Evolutionary conservation across 106 monocot genomes (phyloP).

Genomic region (Dioscorea zingiberensis): DNA sequence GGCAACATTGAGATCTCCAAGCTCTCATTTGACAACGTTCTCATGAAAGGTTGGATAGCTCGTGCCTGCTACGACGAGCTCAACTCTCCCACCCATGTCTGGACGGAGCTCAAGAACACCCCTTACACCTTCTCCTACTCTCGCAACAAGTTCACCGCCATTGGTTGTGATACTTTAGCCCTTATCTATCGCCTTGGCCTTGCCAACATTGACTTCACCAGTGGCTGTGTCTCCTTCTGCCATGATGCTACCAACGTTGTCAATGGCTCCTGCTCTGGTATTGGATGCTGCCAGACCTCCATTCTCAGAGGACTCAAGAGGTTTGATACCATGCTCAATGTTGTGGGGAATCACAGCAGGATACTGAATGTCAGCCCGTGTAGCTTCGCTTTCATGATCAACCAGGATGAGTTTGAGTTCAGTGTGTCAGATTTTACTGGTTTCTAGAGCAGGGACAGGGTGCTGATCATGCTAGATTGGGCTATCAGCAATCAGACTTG

Average conservation of each 20-base stretch:
- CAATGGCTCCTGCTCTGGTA: conserved; percentile 16
- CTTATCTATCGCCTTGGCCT: background rate
- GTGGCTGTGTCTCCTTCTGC: background rate
- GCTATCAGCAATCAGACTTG: background rate
- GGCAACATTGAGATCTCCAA: background rate
- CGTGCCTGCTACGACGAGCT: conserved; percentile 17
- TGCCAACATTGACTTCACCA: background rate
- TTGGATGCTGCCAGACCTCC: conserved; percentile 51
- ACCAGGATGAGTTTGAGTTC: background rate
- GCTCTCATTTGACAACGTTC: background rate
- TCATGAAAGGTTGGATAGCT: background rate
- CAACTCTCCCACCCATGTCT: conserved; percentile 8
- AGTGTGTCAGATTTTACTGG: background rate
- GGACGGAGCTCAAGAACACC: background rate
- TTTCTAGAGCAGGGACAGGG: no score
- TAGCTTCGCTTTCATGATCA: background rate
- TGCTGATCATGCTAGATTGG: background rate
- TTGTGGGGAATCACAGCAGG: background rate
- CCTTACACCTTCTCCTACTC: background rate
- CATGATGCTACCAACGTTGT: background rate
- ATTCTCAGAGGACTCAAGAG: conserved; percentile 18
- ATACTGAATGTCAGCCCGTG: background rate
- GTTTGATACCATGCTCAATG: background rate
- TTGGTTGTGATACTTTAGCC: conserved; percentile 2
- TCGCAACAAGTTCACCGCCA: background rate